Evolutionary conservation across 106 monocot species (phyloP), one percentile per base, ranked within the genome.

Genomic region (Phalaenopsis aphrodite): DNA sequence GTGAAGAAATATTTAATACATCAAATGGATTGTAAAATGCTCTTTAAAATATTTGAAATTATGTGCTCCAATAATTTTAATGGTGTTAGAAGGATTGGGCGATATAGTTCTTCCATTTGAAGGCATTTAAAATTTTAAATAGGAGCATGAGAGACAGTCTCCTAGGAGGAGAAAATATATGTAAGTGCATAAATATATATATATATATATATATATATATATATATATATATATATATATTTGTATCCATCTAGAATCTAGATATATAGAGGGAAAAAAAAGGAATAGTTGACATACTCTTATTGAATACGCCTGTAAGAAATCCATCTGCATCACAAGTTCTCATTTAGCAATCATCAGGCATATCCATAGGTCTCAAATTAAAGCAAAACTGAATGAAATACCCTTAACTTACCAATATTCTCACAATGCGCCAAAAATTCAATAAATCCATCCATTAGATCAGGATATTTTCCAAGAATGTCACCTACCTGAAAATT

Each of bases 371-470:
- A 56, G 6, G 24, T 24, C 39, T 57, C 71, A 77, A 80, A 61
- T 57, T 45, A 36, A 23, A 14, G 55, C 21, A 56, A 81, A 43
- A 73, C 55, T 7, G 73, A 80, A n/a, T 24, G 3, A 77, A 74
- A 5, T 6, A 15, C 12, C 14, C 8, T 23, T 16, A 48, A 4
- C 75, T 55, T 88, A 93, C 93, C 93, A 56, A 88, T 88, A 75
- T 84, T 88, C 80, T 87, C 93, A 83, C 87, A 86, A 41, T 86
- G 79, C 41, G 83, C 76, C 75, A 93, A 84, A 78, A 93, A 85
- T 66, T 90, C 87, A 81, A 86, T 90, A 72, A 93, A 89, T 24
- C 88, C 90, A 76, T 90, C 93, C 87, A 90, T 87, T 49, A 93
- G 90, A 79, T 93, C 93, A 43, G 93, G 90, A 83, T 93, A 84